Conservation (phyloP, 768 basidiomycete genomes). For the Suillus fuscotomentosus region DNA sequence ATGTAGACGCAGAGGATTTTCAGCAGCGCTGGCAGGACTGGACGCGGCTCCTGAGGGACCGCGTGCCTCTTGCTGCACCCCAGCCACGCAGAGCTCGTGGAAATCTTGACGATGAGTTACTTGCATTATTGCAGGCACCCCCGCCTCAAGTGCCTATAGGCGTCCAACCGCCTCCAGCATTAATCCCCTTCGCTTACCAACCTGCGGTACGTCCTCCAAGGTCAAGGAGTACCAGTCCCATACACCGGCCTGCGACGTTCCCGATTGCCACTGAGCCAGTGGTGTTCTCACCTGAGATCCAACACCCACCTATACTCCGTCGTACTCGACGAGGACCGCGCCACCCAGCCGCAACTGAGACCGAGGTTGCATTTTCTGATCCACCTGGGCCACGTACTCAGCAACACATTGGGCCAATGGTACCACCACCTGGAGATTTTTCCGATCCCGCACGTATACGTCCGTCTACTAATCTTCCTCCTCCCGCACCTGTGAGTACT, state of each 20-base stretch:
- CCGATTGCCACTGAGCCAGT: slow-evolving; percentile 21
- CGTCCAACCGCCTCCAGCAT: slow-evolving; percentile 48
- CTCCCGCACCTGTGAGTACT: slow-evolving; percentile 22
- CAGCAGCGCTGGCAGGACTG: slow-evolving; percentile 11
- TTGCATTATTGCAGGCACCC: slow-evolving; percentile 55
- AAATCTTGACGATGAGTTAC: slow-evolving; percentile 58
- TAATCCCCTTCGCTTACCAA: slow-evolving; percentile 55
- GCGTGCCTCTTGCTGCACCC: slow-evolving; percentile 43
- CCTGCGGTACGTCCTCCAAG: slow-evolving; percentile 40
- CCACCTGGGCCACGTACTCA: not conserved
- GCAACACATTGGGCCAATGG: not conserved
- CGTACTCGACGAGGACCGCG: not conserved
- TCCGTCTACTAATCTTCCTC: slow-evolving; percentile 20
- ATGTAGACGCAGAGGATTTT: slow-evolving; percentile 19
- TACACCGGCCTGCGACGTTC: slow-evolving; percentile 26
- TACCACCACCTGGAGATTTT: slow-evolving; percentile 13
- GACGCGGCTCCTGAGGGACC: slow-evolving; percentile 26
- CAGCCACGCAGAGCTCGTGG: slow-evolving; percentile 42
- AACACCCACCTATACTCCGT: slow-evolving; percentile 5
- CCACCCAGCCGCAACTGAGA: not conserved
- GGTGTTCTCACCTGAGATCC: slow-evolving; percentile 19
- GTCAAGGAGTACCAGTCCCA: slow-evolving; percentile 43
- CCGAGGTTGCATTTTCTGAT: not conserved
- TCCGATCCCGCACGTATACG: not conserved
- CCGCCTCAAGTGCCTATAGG: slow-evolving; percentile 37